These are phyloP conservation scores for Clitopilus hobsonii DNA, from an alignment of 768 basidiomycete genomes.

Conservation along the genomic window DNA sequence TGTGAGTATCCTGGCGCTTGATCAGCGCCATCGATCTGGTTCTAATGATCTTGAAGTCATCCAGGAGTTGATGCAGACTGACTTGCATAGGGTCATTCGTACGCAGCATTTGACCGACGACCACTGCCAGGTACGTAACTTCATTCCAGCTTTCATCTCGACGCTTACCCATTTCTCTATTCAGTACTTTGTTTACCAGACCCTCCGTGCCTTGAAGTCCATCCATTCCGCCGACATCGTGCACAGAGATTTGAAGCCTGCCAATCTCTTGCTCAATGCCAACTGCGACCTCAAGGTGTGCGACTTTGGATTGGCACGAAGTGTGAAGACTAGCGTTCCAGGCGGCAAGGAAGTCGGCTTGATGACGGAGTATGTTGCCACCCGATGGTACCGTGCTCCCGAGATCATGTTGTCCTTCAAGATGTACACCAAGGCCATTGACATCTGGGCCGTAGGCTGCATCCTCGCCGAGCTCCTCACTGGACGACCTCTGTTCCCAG, in stretches of 20 bases:
- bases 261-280: constrained; percentile 91
- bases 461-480: constrained; percentile 93
- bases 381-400: constrained; percentile 97
- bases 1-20: constrained; percentile 38
- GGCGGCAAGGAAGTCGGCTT: constrained; percentile 81
- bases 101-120: constrained; percentile 90
- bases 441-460: constrained; percentile 84
- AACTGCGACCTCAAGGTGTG: constrained; percentile 95
- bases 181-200: constrained; percentile 92
- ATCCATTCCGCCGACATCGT: constrained; percentile 95
- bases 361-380: constrained; percentile 98
- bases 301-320: constrained; percentile 92
- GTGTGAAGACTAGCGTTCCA: constrained; percentile 79
- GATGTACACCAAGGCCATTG: constrained; percentile 91
- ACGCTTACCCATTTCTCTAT: background rate
- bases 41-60: constrained; percentile 43
- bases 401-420: constrained; percentile 99
- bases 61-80: constrained; percentile 88
- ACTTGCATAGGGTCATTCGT: constrained; percentile 86
- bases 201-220: constrained; percentile 91
- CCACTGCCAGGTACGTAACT: constrained; percentile 62
- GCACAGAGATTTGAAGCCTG: constrained; percentile 95
- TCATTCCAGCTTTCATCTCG: background rate
- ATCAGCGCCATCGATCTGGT: constrained; percentile 3
- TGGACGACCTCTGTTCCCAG: constrained; percentile 94